Evolutionary conservation across 2,329 filamentous ascomycete species (phyloP), one percentile per base, ranked within the genome.

Genomic region (Stachybotrys chartarum): DNA sequence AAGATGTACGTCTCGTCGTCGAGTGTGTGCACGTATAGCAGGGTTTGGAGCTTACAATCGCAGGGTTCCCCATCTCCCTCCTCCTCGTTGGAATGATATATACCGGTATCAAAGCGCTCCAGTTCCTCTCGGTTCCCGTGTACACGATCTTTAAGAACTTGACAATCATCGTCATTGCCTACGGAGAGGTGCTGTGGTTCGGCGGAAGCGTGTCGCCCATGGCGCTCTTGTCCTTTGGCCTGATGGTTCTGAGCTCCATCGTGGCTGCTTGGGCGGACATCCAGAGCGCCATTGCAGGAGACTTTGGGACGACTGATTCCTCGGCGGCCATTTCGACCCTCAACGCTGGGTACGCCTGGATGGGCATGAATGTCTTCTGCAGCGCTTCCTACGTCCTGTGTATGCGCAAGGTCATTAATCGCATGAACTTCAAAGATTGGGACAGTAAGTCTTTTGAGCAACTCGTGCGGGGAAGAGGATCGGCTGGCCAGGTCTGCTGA

Each of bases 111-210:
- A 97, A 97, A 78, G 91, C 94, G 18, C 85, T 99, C 50, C 91
- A 97, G 75, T 97, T 87, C 75, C 88, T 99, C 58, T 97, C 92
- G 35, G 96, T 99, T 55, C 94, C 94, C 30, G 94, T 99, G 30
- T 99, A 99, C 77, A 99, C 94, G 55, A 99, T 99, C 71, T 99
- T 99, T 83, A 99, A 99, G 83, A 99, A 99, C 77, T 75, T 99
- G 78, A 97, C 94, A 58, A 99, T 96, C 72, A 97, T 99, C 66
- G 85, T 97, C 61, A 99, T 97, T 67, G 94, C 94, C 55, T 99
- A 99, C 64, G 94, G 94, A 63, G 94, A 99, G 75, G 93, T 99
- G 32, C 82, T 99, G 54, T 97, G 93, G 92, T 99, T 99, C 64
- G 94, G 94, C 59, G 93, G 93, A 68, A 91, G 86, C 51, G 93